phyloP scores from a whole-genome alignment of 805 yeast species.

The Nakazawaea ernobii region DNA sequence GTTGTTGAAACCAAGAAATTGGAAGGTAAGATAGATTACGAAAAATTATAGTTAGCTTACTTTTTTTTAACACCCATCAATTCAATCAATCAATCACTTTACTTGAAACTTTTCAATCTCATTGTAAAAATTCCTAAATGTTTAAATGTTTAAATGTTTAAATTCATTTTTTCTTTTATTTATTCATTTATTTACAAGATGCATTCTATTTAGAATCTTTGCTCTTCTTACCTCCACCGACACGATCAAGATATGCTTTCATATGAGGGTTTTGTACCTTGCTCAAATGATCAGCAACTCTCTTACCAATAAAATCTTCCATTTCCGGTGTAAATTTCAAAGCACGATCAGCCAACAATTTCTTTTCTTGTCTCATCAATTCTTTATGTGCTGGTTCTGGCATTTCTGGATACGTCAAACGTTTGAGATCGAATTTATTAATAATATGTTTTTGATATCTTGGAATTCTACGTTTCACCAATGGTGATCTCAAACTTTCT shows the following conservation, averaged over 20 bases:
- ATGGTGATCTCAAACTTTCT: constrained; percentile 67
- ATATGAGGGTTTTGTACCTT: constrained; percentile 24
- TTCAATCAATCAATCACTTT: too few relatives aligned
- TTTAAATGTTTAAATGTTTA: neutral
- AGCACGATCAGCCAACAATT: constrained; percentile 35
- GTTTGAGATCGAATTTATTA: constrained; percentile 55
- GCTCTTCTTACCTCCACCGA: constrained; percentile 14
- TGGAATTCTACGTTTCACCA: constrained; percentile 41
- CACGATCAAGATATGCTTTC: constrained; percentile 20
- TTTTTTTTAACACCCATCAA: neutral
- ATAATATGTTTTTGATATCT: constrained; percentile 43
- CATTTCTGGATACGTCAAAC: constrained; percentile 67
- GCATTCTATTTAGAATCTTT: constrained; percentile 12
- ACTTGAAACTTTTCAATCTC: too few relatives aligned
- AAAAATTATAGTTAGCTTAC: constrained; percentile 57
- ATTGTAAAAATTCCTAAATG: too few relatives aligned
- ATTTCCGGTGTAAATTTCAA: constrained; percentile 36
- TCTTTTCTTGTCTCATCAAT: constrained; percentile 53
- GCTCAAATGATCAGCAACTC: constrained; percentile 30
- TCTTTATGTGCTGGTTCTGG: constrained; percentile 62
- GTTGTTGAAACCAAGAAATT: constrained; percentile 95
- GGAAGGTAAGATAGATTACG: constrained; percentile 94
- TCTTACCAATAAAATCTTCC: constrained; percentile 38
- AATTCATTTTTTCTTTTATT: neutral
- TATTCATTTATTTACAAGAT: constrained; percentile 1